Evolutionary conservation across 2,329 filamentous ascomycete species (phyloP), one percentile per base, ranked within the genome.

Genomic region (Cercospora janseana): DNA sequence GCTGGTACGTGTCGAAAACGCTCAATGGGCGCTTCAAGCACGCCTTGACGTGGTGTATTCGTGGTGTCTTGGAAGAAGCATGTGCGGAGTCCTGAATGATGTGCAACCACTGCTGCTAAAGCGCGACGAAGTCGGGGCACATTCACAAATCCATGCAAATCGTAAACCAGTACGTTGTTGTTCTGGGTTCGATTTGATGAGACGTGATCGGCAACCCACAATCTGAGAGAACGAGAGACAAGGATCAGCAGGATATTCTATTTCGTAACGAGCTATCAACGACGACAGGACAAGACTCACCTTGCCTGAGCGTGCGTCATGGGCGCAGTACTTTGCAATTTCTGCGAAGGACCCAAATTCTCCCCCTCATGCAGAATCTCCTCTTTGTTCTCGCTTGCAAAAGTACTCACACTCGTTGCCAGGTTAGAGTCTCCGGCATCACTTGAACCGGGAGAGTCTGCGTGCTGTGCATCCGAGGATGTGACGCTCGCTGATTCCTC

Each of bases 231-330:
- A 13, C 42, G 12, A 32, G 27, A 20, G n/a, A 23, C 6, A 31
- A 28, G 10, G 41, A 26, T 54, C 47, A 54, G 51, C 40, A 21
- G 7, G 21, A 20, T 13, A 20, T 26, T 28, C 29, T 4, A 35
- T 35, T 35, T 48, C 9, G 10, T 26, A 38, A n/a, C n/a, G n/a
- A 24, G 16, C 37, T 45, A 49, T 46, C n/a, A 23, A 40, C 23
- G 40, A 51, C 23, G 32, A 37, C 43, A 48, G 46, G 41, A 18
- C 54, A 52, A 49, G 47, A 56, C 54, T 56, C 54, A 56, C 50
- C 47, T 44, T 32, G 49, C 49, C 46, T 63, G 61, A 37, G 53
- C 50, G 43, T 46, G 46, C 43, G 55, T 50, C 51, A 55, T 53
- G 34, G 49, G 42, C 31, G 55, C 51, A 29, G 23, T 52, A 38